phyloP scores from a whole-genome alignment of 768 basidiomycete genomes.

The Cystoderma amianthinum region DNA sequence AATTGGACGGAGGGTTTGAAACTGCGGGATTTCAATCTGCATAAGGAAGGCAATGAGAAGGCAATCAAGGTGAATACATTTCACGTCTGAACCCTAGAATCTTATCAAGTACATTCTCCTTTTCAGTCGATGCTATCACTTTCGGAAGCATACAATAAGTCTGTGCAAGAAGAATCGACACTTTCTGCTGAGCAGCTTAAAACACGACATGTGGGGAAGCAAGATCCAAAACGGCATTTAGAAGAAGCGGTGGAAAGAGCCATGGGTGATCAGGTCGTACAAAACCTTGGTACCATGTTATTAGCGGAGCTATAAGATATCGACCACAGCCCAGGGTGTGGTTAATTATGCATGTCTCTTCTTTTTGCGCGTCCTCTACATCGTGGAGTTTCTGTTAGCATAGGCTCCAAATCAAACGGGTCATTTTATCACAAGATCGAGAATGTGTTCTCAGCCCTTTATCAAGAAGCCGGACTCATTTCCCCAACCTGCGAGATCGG shows the following conservation, averaged over 20 bases:
- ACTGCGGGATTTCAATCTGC: conserved; percentile 81
- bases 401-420: too few relatives aligned
- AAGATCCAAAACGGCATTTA: conserved; percentile 96
- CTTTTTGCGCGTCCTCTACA: too few relatives aligned
- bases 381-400: too few relatives aligned
- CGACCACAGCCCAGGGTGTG: too few relatives aligned
- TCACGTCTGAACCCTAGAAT: conserved; percentile 4
- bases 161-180: conserved; percentile 97
- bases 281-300: conserved; percentile 92
- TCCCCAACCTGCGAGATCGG: too few relatives aligned
- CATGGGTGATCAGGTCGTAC: conserved; percentile 96
- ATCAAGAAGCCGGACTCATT: too few relatives aligned
- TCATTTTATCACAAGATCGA: too few relatives aligned
- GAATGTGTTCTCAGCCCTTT: too few relatives aligned
- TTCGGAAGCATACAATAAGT: conserved; percentile 94
- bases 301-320: conserved; percentile 73
- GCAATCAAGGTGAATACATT: conserved; percentile 76
- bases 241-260: conserved; percentile 97
- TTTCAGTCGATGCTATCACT: conserved; percentile 85
- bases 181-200: conserved; percentile 89
- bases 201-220: conserved; percentile 95
- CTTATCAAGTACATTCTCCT: conserved; percentile 9
- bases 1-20: conserved; percentile 99
- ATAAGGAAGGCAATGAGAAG: conserved; percentile 86
- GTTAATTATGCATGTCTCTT: too few relatives aligned